phyloP scores from a whole-genome alignment of 345 rosid genomes.

The Linum tenue region DNA sequence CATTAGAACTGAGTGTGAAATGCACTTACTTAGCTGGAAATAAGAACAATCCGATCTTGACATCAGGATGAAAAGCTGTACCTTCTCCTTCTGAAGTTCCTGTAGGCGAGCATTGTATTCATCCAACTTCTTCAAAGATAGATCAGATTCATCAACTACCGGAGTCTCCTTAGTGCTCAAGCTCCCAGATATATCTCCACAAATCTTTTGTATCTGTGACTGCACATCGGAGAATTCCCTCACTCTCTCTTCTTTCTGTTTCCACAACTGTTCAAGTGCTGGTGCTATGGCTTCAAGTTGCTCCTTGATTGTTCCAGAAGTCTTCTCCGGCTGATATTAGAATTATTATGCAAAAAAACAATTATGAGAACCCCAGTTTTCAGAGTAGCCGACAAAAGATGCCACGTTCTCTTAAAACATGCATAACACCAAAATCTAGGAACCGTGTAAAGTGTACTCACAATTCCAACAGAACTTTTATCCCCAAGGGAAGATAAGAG shows the following conservation, averaged over 20 bases:
- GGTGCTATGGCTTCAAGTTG: constrained; percentile 95
- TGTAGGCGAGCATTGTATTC: constrained; percentile 69
- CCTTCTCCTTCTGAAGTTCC: constrained; percentile 95
- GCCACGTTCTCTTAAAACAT: constrained; percentile 6
- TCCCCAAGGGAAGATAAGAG: constrained; percentile 82
- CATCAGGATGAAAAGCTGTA: constrained; percentile 5
- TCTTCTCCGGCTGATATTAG: constrained; percentile 59
- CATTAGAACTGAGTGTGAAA: constrained; percentile 7
- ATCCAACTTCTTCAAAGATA: constrained; percentile 70
- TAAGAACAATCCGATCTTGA: not conserved
- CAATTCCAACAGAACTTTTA: constrained; percentile 52
- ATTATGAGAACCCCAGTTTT: constrained; percentile 9
- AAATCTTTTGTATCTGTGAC: constrained; percentile 79
- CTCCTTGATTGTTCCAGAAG: constrained; percentile 85
- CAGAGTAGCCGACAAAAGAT: not conserved
- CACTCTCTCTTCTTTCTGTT: constrained; percentile 86
- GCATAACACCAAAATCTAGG: not conserved
- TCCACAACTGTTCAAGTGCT: constrained; percentile 77
- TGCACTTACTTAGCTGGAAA: not conserved
- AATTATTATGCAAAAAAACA: constrained; percentile 1
- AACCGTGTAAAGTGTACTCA: constrained; percentile 29
- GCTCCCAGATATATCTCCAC: constrained; percentile 77
- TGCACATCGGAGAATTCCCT: constrained; percentile 65
- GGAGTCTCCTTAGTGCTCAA: constrained; percentile 40
- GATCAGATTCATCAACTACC: constrained; percentile 72